Evolutionary conservation across 345 rosid genomes (phyloP).

Genomic region (Gossypium australe): DNA sequence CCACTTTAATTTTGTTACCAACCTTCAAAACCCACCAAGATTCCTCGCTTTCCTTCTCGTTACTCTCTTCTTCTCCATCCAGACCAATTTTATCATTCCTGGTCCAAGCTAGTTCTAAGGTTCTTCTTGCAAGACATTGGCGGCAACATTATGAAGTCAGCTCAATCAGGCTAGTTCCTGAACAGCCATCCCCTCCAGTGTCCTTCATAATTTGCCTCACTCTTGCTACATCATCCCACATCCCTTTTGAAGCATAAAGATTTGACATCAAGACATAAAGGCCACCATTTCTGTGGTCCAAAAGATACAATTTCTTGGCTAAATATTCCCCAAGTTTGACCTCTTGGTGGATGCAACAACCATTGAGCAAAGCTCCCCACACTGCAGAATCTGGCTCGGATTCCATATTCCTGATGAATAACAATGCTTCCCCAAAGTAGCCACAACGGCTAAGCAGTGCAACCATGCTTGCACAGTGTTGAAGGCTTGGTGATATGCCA

Average conservation of each 20-base stretch:
- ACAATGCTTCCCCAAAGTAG: slow-evolving; percentile 55
- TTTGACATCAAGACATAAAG: slow-evolving; percentile 83
- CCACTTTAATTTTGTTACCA: slow-evolving; percentile 47
- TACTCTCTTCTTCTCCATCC: slow-evolving; percentile 31
- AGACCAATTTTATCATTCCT: background rate
- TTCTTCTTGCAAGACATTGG: background rate
- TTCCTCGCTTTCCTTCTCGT: slow-evolving; percentile 33
- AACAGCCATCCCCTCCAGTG: slow-evolving; percentile 64
- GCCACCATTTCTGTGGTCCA: slow-evolving; percentile 66
- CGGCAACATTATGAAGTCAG: slow-evolving; percentile 9
- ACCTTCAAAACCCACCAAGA: slow-evolving; percentile 62
- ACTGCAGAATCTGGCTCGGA: slow-evolving; percentile 65
- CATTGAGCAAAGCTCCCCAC: slow-evolving; percentile 75
- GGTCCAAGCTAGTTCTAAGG: background rate
- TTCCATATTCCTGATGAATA: slow-evolving; percentile 40
- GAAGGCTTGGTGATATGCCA: slow-evolving; percentile 48
- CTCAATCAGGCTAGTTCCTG: slow-evolving; percentile 60
- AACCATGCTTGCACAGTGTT: slow-evolving; percentile 70
- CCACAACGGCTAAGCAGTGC: slow-evolving; percentile 61
- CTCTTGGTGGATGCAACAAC: slow-evolving; percentile 62
- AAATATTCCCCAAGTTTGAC: slow-evolving; percentile 65
- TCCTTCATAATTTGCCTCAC: slow-evolving; percentile 73
- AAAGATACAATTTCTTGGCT: slow-evolving; percentile 61
- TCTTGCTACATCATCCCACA: slow-evolving; percentile 71
- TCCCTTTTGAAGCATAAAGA: slow-evolving; percentile 62